phyloP scores from a whole-genome alignment of 192 early-diverging fungal species.

The Coemansia nantahalensis region DNA sequence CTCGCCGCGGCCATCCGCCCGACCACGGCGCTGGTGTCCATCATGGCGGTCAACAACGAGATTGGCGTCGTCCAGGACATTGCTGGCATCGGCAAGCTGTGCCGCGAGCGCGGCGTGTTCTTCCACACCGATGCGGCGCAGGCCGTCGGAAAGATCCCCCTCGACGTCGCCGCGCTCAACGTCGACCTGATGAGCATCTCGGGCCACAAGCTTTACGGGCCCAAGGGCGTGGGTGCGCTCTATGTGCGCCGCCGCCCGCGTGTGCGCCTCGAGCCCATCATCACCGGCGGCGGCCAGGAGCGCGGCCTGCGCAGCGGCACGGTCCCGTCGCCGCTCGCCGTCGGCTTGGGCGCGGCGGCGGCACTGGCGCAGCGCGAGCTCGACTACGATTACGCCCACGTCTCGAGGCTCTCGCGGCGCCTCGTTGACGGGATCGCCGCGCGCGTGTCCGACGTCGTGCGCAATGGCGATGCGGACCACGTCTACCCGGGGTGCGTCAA shows the following conservation, averaged over 20 bases:
- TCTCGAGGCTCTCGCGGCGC: constrained; percentile 69
- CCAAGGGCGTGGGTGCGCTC: constrained; percentile 92
- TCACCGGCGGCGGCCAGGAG: constrained; percentile 95
- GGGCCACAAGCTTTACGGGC: constrained; percentile 98
- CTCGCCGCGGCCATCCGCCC: constrained; percentile 84
- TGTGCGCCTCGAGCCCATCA: constrained; percentile 87
- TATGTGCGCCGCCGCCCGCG: constrained; percentile 92
- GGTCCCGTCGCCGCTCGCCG: constrained; percentile 84
- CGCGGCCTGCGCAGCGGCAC: constrained; percentile 92
- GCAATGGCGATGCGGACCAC: constrained; percentile 81
- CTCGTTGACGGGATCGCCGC: constrained; percentile 79
- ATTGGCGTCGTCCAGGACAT: constrained; percentile 96
- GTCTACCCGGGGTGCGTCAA: constrained; percentile 94
- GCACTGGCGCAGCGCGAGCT: constrained; percentile 76
- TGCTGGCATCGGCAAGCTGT: constrained; percentile 84
- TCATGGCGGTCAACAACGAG: constrained; percentile 99
- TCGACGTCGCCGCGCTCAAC: constrained; percentile 90
- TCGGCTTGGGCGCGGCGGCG: constrained; percentile 90
- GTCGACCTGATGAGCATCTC: constrained; percentile 95
- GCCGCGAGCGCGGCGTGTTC: constrained; percentile 84
- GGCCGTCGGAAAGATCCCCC: constrained; percentile 91
- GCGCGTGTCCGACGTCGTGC: constrained; percentile 75
- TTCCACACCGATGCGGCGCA: constrained; percentile 98
- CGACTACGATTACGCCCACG: constrained; percentile 75
- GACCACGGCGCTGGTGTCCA: constrained; percentile 86